A percentile compares a stretch with the other conserved stretches of the same genome.
phyloP scores from a whole-genome alignment of 345 rosid species.

The Hypericum androsaemum region DNA sequence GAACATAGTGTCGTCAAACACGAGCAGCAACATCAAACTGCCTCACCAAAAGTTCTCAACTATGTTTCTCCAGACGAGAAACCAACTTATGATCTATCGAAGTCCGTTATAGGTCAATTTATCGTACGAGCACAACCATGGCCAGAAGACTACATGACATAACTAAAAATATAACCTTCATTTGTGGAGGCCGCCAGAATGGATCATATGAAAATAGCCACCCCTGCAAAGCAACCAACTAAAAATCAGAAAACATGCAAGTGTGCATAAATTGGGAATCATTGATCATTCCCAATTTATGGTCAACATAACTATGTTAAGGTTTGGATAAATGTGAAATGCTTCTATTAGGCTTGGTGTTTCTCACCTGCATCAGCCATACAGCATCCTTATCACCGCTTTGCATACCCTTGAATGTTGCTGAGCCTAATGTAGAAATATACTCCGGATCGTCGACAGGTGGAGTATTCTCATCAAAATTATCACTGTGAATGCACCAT shows the following conservation, averaged over 20 bases:
- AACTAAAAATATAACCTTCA: constrained; percentile 37
- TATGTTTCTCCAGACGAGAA: no score
- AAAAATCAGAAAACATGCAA: constrained; percentile 6
- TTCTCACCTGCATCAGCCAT: constrained; percentile 71
- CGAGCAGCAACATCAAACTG: background rate
- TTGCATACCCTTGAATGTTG: constrained; percentile 56
- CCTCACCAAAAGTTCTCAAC: background rate
- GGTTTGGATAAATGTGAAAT: background rate
- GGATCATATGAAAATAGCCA: constrained; percentile 75
- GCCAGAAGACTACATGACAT: background rate
- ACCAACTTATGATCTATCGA: no score
- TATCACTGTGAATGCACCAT: constrained; percentile 39
- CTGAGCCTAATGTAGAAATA: constrained; percentile 60
- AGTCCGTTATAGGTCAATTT: no score
- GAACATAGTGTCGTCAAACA: background rate
- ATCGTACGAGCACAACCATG: background rate
- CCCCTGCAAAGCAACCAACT: constrained; percentile 31
- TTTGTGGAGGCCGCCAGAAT: constrained; percentile 70
- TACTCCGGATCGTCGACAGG: constrained; percentile 55
- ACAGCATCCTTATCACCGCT: constrained; percentile 54
- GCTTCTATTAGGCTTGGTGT: constrained; percentile 2
- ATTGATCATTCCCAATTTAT: background rate
- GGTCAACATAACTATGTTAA: no score
- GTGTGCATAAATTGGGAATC: background rate
- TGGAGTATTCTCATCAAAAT: constrained; percentile 75